Evolutionary conservation across 371 early-diverging fungal species (phyloP).

Genomic region (Mitosporidium daphniae): DNA sequence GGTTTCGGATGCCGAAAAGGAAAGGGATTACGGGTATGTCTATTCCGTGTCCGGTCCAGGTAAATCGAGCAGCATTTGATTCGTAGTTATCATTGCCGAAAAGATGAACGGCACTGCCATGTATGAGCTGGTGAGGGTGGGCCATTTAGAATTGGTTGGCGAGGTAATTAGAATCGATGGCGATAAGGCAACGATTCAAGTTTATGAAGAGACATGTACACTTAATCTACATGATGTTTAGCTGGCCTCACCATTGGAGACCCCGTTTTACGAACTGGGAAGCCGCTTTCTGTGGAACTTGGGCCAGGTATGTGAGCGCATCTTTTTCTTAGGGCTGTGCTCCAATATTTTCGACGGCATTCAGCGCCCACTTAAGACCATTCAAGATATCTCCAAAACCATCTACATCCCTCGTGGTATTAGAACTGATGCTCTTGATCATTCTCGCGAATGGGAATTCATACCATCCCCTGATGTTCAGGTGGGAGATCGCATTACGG

Average conservation of each 20-base stretch:
- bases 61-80: slow-evolving; percentile 7
- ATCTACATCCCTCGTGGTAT: slow-evolving; percentile 98
- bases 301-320: too few species aligned
- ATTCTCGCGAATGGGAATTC: slow-evolving; percentile 65
- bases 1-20: too few species aligned
- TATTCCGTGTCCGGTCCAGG: slow-evolving; percentile 95
- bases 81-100: slow-evolving; percentile 75
- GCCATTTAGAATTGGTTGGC: slow-evolving; percentile 79
- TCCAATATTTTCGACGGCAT: slow-evolving; percentile 98
- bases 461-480: slow-evolving; percentile 19
- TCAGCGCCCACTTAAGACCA: slow-evolving; percentile 89
- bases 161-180: slow-evolving; percentile 98
- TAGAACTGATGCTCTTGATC: slow-evolving; percentile 74
- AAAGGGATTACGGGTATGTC: slow-evolving; percentile 54
- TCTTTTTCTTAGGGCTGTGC: too few species aligned
- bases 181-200: slow-evolving; percentile 94
- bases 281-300: slow-evolving; percentile 91
- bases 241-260: slow-evolving; percentile 94
- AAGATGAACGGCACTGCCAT: slow-evolving; percentile 94
- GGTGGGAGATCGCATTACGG: slow-evolving; percentile 80
- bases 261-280: slow-evolving; percentile 79
- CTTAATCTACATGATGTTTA: slow-evolving; percentile 6
- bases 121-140: slow-evolving; percentile 98
- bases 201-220: slow-evolving; percentile 96
- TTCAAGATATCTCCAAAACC: slow-evolving; percentile 56